These are phyloP conservation scores for Leucosporidium creatinivorum DNA, from an alignment of 768 basidiomycete genomes.

Conservation along the genomic window DNA sequence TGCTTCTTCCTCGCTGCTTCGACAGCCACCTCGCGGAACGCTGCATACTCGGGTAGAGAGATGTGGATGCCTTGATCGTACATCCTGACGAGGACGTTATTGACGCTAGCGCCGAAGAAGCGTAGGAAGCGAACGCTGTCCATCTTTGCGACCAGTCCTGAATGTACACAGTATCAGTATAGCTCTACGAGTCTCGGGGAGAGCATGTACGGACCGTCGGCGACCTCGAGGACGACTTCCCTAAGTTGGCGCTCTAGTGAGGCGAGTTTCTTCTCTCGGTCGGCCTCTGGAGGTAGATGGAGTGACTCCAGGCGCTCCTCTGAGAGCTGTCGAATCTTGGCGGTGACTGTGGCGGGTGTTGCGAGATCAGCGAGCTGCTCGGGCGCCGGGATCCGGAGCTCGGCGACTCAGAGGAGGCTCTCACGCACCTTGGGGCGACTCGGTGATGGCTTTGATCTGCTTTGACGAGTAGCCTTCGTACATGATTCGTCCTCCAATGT, in stretches of 20 bases:
- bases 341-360: neutral
- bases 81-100: conserved; percentile 26
- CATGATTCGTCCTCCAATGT: conserved; percentile 22
- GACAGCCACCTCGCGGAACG: conserved; percentile 32
- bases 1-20: conserved; percentile 28
- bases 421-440: neutral
- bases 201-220: neutral
- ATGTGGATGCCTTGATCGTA: conserved; percentile 32
- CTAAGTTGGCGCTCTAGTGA: conserved; percentile 6
- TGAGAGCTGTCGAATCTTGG: conserved; percentile 3
- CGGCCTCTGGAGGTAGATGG: neutral
- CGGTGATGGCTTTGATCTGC: conserved; percentile 8
- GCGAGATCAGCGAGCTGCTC: neutral
- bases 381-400: neutral
- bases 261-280: neutral
- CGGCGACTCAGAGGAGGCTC: neutral
- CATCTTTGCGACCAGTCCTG: conserved; percentile 25
- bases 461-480: conserved; percentile 27
- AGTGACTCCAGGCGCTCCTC: neutral
- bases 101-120: conserved; percentile 23
- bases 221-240: neutral
- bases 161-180: neutral
- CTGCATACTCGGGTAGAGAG: conserved; percentile 17
- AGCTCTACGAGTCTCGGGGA: neutral
- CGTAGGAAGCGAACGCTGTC: conserved; percentile 23